phyloP scores from a whole-genome alignment of 2,329 filamentous ascomycete species.

The Ramularia endophylla region DNA sequence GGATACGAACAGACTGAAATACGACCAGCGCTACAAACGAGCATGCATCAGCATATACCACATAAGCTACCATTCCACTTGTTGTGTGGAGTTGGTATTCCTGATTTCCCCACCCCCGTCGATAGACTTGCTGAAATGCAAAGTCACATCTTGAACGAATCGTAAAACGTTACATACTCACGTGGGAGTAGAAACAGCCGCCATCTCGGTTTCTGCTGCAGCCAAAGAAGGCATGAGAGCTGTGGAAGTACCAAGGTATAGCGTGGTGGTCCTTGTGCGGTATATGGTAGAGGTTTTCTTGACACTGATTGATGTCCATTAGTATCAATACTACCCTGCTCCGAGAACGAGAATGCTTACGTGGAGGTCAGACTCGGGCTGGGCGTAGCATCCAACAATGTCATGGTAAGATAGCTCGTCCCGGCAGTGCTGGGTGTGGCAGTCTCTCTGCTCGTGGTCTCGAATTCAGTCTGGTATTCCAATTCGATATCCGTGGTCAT shows the following conservation, averaged over 20 bases:
- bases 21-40: slow-evolving; percentile 2
- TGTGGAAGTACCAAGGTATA: slow-evolving; percentile 18
- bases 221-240: slow-evolving; percentile 11
- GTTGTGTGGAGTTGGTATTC: background rate
- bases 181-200: slow-evolving; percentile 4
- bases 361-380: slow-evolving; percentile 6
- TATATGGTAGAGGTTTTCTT: slow-evolving; percentile 16
- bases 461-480: slow-evolving; percentile 34
- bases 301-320: slow-evolving; percentile 2
- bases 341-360: slow-evolving; percentile 15
- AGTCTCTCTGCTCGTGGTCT: slow-evolving; percentile 17
- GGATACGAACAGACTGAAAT: background rate
- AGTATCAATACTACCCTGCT: background rate
- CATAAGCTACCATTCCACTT: background rate
- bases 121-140: slow-evolving; percentile 4
- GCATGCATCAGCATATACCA: background rate
- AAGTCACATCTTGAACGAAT: background rate
- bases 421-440: slow-evolving; percentile 17
- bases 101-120: slow-evolving; percentile 11
- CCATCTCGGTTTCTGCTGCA: slow-evolving; percentile 1
- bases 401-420: slow-evolving; percentile 28
- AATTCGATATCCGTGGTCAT: slow-evolving; percentile 35
- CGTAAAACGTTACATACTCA: slow-evolving; percentile 3
- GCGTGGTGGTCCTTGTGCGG: slow-evolving; percentile 18
- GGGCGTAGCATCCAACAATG: slow-evolving; percentile 20